phyloP scores from a whole-genome alignment of 306 rosid species.

The Crataegus laevigata region DNA sequence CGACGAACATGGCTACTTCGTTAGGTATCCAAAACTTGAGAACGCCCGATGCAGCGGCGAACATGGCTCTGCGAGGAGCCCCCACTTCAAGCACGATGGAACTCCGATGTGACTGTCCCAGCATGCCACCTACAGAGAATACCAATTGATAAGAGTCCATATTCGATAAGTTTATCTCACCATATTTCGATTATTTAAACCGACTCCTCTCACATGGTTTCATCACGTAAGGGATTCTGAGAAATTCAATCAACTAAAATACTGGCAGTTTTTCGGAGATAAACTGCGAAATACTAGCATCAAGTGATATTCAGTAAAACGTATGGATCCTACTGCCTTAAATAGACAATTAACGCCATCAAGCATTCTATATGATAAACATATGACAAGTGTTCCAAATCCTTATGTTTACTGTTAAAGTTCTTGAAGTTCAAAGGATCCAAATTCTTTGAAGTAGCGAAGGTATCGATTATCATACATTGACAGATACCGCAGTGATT shows the following conservation, averaged over 20 bases:
- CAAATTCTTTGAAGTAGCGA: constrained; percentile 85
- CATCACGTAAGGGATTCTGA: no score
- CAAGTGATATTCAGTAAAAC: background rate
- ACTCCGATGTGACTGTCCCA: constrained; percentile 87
- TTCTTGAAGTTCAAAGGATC: background rate
- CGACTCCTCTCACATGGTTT: no score
- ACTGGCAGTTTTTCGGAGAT: no score
- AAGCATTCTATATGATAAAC: background rate
- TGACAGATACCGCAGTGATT: constrained; percentile 83
- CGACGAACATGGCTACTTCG: no score
- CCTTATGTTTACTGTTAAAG: background rate
- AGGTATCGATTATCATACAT: constrained; percentile 89
- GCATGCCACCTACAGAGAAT: constrained; percentile 49
- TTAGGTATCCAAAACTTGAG: constrained; percentile 90
- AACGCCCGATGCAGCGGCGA: constrained; percentile 83
- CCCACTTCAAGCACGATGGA: constrained; percentile 89
- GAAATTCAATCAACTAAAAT: no score
- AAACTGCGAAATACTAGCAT: no score
- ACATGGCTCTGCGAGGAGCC: constrained; percentile 94
- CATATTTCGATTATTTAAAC: no score
- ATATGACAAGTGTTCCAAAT: background rate
- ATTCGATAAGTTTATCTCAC: background rate
- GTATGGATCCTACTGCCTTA: background rate
- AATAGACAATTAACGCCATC: background rate
- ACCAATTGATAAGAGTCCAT: background rate